Evolutionary conservation across 2,329 filamentous ascomycete species (phyloP).

Genomic region (Scleromitrula shiraiana): DNA sequence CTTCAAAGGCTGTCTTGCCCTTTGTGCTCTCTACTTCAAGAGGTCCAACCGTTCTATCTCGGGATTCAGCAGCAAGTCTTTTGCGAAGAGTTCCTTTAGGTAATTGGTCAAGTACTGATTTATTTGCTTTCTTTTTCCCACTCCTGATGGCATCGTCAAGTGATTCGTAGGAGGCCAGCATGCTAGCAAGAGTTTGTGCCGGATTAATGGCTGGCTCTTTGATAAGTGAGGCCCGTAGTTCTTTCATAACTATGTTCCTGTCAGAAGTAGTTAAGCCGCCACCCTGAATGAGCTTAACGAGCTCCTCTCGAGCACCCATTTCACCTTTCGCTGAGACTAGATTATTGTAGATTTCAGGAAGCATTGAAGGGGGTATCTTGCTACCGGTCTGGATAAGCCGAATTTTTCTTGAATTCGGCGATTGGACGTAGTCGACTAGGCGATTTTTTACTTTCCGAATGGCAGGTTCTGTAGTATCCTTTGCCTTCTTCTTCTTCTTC

Average conservation of each 20-base stretch:
- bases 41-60: no score
- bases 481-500: background rate
- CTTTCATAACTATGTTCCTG: conserved; percentile 4
- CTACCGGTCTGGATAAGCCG: no score
- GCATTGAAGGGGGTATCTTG: conserved; percentile 3
- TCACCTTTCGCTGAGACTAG: conserved; percentile 7
- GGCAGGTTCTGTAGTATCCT: background rate
- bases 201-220: background rate
- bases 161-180: conserved; percentile 6
- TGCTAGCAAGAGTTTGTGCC: background rate
- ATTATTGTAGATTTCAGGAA: conserved; percentile 6
- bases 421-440: conserved; percentile 1
- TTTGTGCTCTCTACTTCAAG: background rate
- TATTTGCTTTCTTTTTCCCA: background rate
- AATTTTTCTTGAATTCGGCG: no score
- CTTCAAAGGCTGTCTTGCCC: conserved; percentile 14
- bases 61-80: no score
- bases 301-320: background rate
- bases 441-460: conserved; percentile 3
- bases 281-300: conserved; percentile 7
- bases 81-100: background rate
- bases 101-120: background rate
- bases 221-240: conserved; percentile 7
- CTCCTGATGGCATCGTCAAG: background rate
- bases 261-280: conserved; percentile 8